Percentiles rank a stretch among this genome's conserved stretches.
phyloP scores from a whole-genome alignment of 345 rosid genomes.

The Alliaria petiolata region DNA sequence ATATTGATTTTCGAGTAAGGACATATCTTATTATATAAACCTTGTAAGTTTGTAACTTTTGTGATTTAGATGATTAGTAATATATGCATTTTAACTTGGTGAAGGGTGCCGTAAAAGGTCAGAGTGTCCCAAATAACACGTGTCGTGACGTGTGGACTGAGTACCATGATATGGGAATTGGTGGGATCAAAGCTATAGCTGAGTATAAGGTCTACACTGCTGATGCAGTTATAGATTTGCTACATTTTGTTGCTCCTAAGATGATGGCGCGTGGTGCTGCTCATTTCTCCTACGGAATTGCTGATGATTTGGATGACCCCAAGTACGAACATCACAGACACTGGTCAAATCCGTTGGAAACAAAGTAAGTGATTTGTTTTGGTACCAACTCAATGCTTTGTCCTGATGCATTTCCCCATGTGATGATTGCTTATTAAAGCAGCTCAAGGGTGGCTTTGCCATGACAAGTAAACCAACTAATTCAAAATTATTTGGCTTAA shows the following conservation, averaged over 20 bases:
- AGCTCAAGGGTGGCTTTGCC: not conserved
- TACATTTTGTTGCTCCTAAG: constrained; percentile 85
- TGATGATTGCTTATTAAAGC: not conserved
- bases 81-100: constrained; percentile 11
- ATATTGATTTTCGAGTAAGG: constrained; percentile 81
- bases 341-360: constrained; percentile 96
- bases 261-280: constrained; percentile 86
- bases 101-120: constrained; percentile 85
- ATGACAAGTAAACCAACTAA: not conserved
- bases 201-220: constrained; percentile 82
- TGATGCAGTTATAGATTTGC: constrained; percentile 60
- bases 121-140: constrained; percentile 56
- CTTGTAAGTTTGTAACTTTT: not conserved
- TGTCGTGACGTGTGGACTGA: constrained; percentile 92
- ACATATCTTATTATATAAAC: not conserved
- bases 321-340: constrained; percentile 72
- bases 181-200: constrained; percentile 76
- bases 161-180: constrained; percentile 88
- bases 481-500: not conserved
- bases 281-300: constrained; percentile 92
- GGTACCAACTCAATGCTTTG: not conserved
- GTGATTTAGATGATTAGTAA: not conserved
- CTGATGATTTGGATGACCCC: constrained; percentile 87
- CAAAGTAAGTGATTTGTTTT: constrained; percentile 54
- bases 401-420: constrained; percentile 13